Percentiles rank a stretch among this genome's conserved stretches.
Conservation (phyloP, 257 asterid species). For the Cordia subcordata region DNA sequence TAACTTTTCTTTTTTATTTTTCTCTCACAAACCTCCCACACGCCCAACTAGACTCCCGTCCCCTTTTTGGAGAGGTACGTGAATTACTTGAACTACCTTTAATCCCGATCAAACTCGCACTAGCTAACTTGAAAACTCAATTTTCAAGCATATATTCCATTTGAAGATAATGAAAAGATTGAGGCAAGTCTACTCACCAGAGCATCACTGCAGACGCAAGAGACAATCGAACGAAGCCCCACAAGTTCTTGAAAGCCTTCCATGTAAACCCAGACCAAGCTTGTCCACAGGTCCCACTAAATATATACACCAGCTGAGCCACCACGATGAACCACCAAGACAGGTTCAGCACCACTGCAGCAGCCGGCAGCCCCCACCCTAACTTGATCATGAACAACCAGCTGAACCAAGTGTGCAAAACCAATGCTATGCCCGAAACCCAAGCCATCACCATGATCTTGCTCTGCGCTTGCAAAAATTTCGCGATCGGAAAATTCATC, state of each 20-base stretch:
- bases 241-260: conserved; percentile 36
- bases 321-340: conserved; percentile 58
- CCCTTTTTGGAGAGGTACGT: no score
- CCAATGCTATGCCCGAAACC: conserved; percentile 32
- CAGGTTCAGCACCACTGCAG: conserved; percentile 31
- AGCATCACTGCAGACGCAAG: conserved; percentile 55
- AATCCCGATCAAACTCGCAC: no score
- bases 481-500: conserved; percentile 41
- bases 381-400: conserved; percentile 52
- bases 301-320: conserved; percentile 37
- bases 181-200: conserved; percentile 28
- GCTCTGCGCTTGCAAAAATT: conserved; percentile 60
- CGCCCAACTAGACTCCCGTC: no score
- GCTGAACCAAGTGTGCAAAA: conserved; percentile 30
- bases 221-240: conserved; percentile 44
- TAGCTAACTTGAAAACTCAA: no score
- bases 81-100: no score
- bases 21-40: no score
- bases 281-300: conserved; percentile 40
- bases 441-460: conserved; percentile 37
- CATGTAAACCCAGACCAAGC: conserved; percentile 54
- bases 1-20: no score
- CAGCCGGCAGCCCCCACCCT: conserved; percentile 56
- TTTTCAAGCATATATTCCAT: no score
- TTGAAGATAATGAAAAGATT: no score